Conservation (phyloP, 305 asterid species). For the Plantago rigida region DNA sequence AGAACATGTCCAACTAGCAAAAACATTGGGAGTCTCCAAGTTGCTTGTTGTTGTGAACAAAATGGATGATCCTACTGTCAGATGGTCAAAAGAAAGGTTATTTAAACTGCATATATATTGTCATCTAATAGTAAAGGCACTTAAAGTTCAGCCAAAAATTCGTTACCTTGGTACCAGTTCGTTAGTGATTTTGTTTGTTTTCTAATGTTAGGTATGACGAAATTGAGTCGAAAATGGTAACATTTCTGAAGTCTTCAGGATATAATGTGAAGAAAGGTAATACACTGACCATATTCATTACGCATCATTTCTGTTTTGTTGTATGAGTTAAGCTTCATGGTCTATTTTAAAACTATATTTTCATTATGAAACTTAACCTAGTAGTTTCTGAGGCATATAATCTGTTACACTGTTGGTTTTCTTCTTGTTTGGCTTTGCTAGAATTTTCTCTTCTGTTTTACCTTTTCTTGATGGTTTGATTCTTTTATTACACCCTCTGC, state of each 20-base stretch:
- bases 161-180: constrained; percentile 3
- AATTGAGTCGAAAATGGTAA: constrained; percentile 65
- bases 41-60: constrained; percentile 86
- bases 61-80: constrained; percentile 95
- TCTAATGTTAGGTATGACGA: constrained; percentile 62
- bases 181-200: constrained; percentile 19
- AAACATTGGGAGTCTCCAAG: constrained; percentile 87
- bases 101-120: constrained; percentile 4
- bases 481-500: too few relatives aligned
- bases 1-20: constrained; percentile 95
- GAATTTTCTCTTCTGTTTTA: too few relatives aligned
- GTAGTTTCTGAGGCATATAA: too few relatives aligned
- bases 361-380: too few relatives aligned
- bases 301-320: not conserved
- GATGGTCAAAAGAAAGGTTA: constrained; percentile 92
- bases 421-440: too few relatives aligned
- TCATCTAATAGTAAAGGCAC: not conserved
- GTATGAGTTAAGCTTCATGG: not conserved
- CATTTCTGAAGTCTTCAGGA: constrained; percentile 69
- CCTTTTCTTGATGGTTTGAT: too few relatives aligned
- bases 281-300: constrained; percentile 1
- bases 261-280: constrained; percentile 92
- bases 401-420: too few relatives aligned
- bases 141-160: constrained; percentile 1
- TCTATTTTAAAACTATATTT: too few relatives aligned